These are phyloP conservation scores for Claviceps purpurea DNA, from an alignment of 2,329 filamentous ascomycete species.

Conservation along the genomic window DNA sequence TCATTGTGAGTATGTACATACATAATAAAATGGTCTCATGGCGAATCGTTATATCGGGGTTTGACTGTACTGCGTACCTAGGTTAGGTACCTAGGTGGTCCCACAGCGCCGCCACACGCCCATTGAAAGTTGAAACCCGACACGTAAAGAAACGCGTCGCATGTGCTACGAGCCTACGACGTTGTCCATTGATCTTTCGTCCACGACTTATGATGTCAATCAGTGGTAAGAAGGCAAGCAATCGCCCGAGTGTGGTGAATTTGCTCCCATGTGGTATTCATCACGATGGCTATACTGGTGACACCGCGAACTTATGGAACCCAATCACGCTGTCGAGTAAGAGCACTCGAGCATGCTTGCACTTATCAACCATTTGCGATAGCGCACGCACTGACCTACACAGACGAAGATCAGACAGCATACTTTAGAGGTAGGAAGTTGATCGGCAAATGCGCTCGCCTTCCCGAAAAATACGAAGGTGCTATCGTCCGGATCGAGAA, in stretches of 20 bases:
- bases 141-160: not conserved
- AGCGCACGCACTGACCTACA: not conserved
- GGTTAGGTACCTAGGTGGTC: no score
- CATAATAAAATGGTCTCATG: no score
- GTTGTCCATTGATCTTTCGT: not conserved
- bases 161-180: not conserved
- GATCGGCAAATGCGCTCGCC: slow-evolving; percentile 47
- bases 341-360: slow-evolving; percentile 8
- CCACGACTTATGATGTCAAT: slow-evolving; percentile 28
- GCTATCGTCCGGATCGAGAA: slow-evolving; percentile 35
- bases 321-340: slow-evolving; percentile 36
- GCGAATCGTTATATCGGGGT: no score
- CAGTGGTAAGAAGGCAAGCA: slow-evolving; percentile 11
- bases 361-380: not conserved
- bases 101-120: no score
- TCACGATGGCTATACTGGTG: slow-evolving; percentile 59
- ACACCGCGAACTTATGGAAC: slow-evolving; percentile 56
- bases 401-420: slow-evolving; percentile 40
- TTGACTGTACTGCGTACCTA: no score
- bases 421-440: slow-evolving; percentile 76
- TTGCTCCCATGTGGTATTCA: slow-evolving; percentile 71
- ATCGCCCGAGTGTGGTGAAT: slow-evolving; percentile 43
- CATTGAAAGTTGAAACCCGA: not conserved
- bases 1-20: no score
- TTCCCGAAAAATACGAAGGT: slow-evolving; percentile 62